Conservation (phyloP, 257 asterid genomes). For the Ajuga chamaepitys region DNA sequence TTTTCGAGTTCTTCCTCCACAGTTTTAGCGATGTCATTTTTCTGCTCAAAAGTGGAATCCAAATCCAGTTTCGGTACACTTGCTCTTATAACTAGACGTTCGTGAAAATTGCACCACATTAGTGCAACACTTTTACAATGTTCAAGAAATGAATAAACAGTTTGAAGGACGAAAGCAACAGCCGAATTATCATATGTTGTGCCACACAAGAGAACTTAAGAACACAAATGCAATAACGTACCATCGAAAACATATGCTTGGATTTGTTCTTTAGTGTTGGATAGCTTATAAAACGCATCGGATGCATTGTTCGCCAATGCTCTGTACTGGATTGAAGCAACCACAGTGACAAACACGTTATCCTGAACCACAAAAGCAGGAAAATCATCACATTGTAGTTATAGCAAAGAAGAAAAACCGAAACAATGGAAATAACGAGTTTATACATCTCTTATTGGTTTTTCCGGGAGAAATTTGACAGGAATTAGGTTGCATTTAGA, state of each 20-base stretch:
- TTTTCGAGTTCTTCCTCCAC: conserved; percentile 84
- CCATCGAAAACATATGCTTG: conserved; percentile 88
- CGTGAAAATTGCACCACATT: conserved; percentile 3
- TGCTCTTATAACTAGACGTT: conserved; percentile 56
- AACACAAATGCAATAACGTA: conserved; percentile 17
- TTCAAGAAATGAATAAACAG: background rate
- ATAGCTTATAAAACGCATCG: conserved; percentile 80
- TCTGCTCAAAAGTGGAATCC: conserved; percentile 74
- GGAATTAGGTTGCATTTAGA: too few species aligned
- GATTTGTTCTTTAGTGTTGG: conserved; percentile 71
- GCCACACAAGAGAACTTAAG: background rate
- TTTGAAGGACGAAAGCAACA: background rate
- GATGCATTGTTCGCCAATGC: conserved; percentile 63
- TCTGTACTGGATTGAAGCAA: conserved; percentile 78
- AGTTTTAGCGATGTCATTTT: conserved; percentile 68
- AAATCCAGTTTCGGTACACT: conserved; percentile 61
- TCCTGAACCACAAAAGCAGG: conserved; percentile 36
- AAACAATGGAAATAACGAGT: background rate
- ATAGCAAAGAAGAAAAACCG: background rate
- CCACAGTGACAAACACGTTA: conserved; percentile 77
- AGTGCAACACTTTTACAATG: background rate
- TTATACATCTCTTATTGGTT: background rate
- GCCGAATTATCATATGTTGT: background rate
- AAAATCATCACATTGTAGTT: background rate
- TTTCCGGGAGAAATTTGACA: background rate